Percentiles rank a stretch among this genome's conserved stretches.
These are phyloP conservation scores for Eimeria necatrix DNA, from an alignment of 169 alveolate genomes.

Conservation along the genomic window DNA sequence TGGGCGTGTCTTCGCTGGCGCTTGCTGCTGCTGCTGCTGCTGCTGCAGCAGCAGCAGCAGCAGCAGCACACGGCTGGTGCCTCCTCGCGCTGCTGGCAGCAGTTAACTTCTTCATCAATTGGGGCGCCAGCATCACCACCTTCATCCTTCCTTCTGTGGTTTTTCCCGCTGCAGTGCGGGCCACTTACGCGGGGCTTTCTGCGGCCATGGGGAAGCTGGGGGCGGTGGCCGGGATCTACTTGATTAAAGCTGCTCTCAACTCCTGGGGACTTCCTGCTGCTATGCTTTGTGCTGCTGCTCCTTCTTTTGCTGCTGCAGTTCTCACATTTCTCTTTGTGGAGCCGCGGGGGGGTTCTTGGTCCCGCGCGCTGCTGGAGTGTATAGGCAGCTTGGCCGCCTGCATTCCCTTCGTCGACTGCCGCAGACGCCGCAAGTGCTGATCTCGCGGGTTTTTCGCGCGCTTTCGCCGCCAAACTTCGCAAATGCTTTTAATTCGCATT, in stretches of 20 bases:
- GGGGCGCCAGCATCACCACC: constrained; percentile 79
- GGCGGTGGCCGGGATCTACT: constrained; percentile 71
- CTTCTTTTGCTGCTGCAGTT: constrained; percentile 54
- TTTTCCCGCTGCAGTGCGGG: constrained; percentile 70
- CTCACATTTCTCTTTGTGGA: constrained; percentile 67
- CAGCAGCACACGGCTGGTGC: constrained; percentile 36
- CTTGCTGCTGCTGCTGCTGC: too few relatives aligned
- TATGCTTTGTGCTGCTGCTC: constrained; percentile 78
- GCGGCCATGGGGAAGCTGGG: constrained; percentile 78
- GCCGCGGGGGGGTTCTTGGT: constrained; percentile 32
- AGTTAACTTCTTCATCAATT: constrained; percentile 73
- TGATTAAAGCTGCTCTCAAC: constrained; percentile 49
- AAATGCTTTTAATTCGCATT: too few relatives aligned
- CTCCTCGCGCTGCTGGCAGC: constrained; percentile 49
- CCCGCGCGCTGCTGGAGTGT: constrained; percentile 37
- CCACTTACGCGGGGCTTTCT: constrained; percentile 75
- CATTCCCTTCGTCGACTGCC: constrained; percentile 73
- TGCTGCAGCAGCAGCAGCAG: constrained; percentile 58
- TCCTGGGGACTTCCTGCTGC: constrained; percentile 63
- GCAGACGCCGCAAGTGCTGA: constrained; percentile 43
- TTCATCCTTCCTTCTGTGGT: constrained; percentile 78
- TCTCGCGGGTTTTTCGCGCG: too few relatives aligned
- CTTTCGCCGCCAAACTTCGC: too few relatives aligned
- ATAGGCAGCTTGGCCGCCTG: constrained; percentile 67
- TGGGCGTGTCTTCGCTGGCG: constrained; percentile 61